phyloP scores from a whole-genome alignment of 805 yeast genomes.

The Saturnispora saitoi region DNA sequence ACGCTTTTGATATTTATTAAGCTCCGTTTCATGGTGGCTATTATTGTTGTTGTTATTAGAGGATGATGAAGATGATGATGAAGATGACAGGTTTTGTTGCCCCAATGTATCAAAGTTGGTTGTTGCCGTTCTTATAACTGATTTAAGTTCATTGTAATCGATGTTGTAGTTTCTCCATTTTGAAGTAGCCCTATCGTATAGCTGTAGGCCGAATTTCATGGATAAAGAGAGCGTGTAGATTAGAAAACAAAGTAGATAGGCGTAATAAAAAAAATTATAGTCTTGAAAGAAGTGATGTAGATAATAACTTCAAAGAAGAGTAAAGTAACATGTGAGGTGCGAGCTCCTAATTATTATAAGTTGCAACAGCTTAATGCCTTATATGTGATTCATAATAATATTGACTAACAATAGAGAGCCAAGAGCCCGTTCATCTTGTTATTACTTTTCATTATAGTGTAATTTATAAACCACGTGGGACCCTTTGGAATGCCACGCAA shows the following conservation, averaged over 20 bases:
- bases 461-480: no score
- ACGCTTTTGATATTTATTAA: constrained; percentile 18
- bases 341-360: no score
- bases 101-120: constrained; percentile 14
- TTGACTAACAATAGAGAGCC: no score
- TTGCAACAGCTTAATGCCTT: no score
- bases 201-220: constrained; percentile 85
- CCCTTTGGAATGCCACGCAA: no score
- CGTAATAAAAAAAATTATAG: no score
- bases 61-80: constrained; percentile 13
- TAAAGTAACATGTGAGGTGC: no score
- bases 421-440: no score
- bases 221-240: neutral
- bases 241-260: no score
- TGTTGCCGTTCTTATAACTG: constrained; percentile 53
- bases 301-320: no score
- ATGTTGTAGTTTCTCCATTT: constrained; percentile 84
- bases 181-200: constrained; percentile 67
- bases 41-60: neutral
- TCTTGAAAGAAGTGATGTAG: neutral
- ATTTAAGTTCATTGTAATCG: constrained; percentile 72
- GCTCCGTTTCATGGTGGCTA: neutral
- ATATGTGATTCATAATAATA: no score
- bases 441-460: no score
- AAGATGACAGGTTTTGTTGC: constrained; percentile 10